A percentile compares a stretch with the other conserved stretches of the same genome.
Evolutionary conservation across 225 moss, liverwort and hornwort genomes (phyloP).

Genomic region (Thuidium tamariscinum): DNA sequence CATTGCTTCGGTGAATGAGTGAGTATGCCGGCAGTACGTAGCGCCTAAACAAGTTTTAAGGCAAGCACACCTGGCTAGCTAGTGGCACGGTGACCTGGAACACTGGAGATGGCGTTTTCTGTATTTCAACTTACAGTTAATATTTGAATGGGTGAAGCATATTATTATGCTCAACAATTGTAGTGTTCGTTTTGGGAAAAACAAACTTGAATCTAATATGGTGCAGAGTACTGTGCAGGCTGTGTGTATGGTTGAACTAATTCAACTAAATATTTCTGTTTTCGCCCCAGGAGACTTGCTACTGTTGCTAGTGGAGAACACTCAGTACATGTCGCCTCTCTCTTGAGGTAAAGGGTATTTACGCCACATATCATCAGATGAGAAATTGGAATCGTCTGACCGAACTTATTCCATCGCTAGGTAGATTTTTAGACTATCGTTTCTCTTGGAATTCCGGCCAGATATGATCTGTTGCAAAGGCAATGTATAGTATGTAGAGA

Average conservation of each 20-base stretch:
- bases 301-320: not conserved
- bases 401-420: too few relatives aligned
- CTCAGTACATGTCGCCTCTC: not conserved
- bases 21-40: too few relatives aligned
- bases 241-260: too few relatives aligned
- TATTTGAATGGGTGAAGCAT: not conserved
- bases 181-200: too few relatives aligned
- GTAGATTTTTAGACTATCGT: not conserved
- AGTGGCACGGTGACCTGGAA: not conserved
- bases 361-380: not conserved
- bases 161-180: not conserved
- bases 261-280: too few relatives aligned
- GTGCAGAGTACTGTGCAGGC: not conserved
- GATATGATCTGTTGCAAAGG: not conserved
- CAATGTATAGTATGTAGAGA: not conserved
- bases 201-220: not conserved
- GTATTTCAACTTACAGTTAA: not conserved
- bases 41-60: too few relatives aligned
- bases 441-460: not conserved
- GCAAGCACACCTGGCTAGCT: not conserved
- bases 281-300: too few relatives aligned
- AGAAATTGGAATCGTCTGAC: not conserved
- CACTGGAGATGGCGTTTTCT: not conserved
- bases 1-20: too few relatives aligned
- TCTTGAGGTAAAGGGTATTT: not conserved